These are phyloP conservation scores for Sphaceloma murrayae DNA, from an alignment of 2,329 filamentous ascomycete species.

Conservation along the genomic window DNA sequence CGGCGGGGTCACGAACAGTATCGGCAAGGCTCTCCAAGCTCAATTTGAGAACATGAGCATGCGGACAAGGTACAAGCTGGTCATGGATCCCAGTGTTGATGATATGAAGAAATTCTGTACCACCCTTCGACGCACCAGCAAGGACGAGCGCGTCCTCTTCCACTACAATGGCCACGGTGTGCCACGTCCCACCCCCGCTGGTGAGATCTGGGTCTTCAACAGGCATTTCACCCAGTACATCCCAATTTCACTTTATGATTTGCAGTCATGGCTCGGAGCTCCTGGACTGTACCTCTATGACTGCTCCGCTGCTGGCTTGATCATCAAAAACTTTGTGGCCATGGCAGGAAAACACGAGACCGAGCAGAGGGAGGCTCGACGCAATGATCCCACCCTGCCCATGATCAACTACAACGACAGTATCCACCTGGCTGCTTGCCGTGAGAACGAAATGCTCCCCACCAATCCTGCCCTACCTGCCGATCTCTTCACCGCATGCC, in stretches of 20 bases:
- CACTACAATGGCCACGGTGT: conserved; percentile 99
- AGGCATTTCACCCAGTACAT: conserved; percentile 99
- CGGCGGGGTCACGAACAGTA: conserved; percentile 57
- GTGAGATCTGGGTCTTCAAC: conserved; percentile 99
- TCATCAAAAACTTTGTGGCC: conserved; percentile 86
- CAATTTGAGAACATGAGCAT: conserved; percentile 95
- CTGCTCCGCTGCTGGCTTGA: conserved; percentile 91
- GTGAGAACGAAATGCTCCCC: conserved; percentile 80
- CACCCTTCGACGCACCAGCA: conserved; percentile 80
- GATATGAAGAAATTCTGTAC: conserved; percentile 96
- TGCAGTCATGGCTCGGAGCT: conserved; percentile 91
- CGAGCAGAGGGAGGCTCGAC: conserved; percentile 68
- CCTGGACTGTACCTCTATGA: conserved; percentile 97
- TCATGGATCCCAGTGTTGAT: conserved; percentile 90
- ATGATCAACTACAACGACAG: conserved; percentile 65
- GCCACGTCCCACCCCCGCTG: conserved; percentile 86
- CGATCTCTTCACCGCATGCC: conserved; percentile 88
- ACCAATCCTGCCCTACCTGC: conserved; percentile 90
- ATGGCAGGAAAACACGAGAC: conserved; percentile 92
- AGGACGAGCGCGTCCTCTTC: conserved; percentile 91
- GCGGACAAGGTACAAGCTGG: conserved; percentile 93
- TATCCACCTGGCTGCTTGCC: conserved; percentile 88
- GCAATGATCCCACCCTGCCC: conserved; percentile 53
- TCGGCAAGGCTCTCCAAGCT: conserved; percentile 88
- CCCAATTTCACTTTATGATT: conserved; percentile 85